Conservation (phyloP, 805 yeast genomes). For the Candida insectorum region DNA sequence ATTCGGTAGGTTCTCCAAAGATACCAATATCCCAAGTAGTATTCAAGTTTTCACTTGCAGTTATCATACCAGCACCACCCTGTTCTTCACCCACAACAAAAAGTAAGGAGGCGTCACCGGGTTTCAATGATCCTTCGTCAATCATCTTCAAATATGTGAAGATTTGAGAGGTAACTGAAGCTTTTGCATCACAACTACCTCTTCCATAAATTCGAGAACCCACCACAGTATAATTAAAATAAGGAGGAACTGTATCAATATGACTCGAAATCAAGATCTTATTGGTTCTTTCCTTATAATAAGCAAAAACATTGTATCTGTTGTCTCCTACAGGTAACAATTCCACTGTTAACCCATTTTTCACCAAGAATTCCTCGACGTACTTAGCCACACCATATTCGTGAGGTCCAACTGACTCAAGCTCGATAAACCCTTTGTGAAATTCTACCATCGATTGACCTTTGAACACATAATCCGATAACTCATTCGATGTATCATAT, state of each 20-base stretch:
- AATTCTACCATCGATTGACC: conserved; percentile 16
- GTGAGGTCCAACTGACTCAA: conserved; percentile 20
- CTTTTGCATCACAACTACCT: conserved; percentile 72
- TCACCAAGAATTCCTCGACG: conserved; percentile 35
- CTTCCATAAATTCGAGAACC: conserved; percentile 58
- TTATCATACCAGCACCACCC: conserved; percentile 61
- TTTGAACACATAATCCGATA: conserved; percentile 3
- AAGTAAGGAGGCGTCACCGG: conserved; percentile 56
- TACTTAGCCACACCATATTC: conserved; percentile 35
- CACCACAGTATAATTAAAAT: conserved; percentile 44
- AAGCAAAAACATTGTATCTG: conserved; percentile 57
- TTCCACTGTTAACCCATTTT: conserved; percentile 53
- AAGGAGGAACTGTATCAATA: conserved; percentile 74
- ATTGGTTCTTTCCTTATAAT: conserved; percentile 45
- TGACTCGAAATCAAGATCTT: conserved; percentile 58
- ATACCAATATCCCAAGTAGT: conserved; percentile 57
- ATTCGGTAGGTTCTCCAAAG: conserved; percentile 76
- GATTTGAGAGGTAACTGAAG: conserved; percentile 61
- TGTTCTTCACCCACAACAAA: conserved; percentile 72
- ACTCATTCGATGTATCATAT: not conserved
- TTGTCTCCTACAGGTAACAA: conserved; percentile 25
- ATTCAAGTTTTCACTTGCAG: conserved; percentile 37
- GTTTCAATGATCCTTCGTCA: conserved; percentile 30
- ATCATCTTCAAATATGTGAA: conserved; percentile 50
- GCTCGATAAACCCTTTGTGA: conserved; percentile 24